Evolutionary conservation across 768 basidiomycete species (phyloP), one percentile per base, ranked within the genome.

Genomic region (Russula olivacea): DNA sequence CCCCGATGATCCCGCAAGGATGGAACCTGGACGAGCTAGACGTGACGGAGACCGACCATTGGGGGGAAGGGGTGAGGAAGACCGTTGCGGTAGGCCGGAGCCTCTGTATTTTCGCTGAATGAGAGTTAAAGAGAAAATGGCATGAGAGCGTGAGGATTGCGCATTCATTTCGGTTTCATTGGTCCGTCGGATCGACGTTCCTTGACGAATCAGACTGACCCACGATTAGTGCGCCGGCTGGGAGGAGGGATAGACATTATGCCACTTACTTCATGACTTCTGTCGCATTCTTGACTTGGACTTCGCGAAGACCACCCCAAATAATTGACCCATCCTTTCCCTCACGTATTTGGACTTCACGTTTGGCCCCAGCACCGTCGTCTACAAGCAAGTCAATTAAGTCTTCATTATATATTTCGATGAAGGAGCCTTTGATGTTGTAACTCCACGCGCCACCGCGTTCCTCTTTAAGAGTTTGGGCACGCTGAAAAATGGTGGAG

Each of bases 141-240:
- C 97, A 81, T 99, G 97, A 32, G 93, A 97, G 61, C 97, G 89
- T 45, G 96, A 98, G 1, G 91, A 94, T 73, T 97, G 93, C 28
- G 96, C 93, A 73, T 99, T 99, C 96, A 98, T 98, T 71, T 93
- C 92, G 36, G 97, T 99, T 74, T 95, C 92, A 66, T 96, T 95
- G 11, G 97, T 98, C 59, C 95, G 86, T 34, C 97, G 83, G 48
- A 96, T 89, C 17, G 91, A 83, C 9, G 93, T 89, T 21, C 97
- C 97, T 68, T 91, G 86, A 65, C 89, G 87, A 60, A 99, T 84
- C 59, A 94, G 83, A 71, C 91, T 93, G 73, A 3, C 38, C n/a
- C 64, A 69, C 57, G 65, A 41, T 38, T 59, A 65, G 63, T 58
- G 57, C 36, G 63, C 23, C 50, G 36, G 61, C 25, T 61, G 53